Evolutionary conservation across 176 grass and related monocot species (phyloP), one percentile per base, ranked within the genome.

Genomic region (Otatea glauca): DNA sequence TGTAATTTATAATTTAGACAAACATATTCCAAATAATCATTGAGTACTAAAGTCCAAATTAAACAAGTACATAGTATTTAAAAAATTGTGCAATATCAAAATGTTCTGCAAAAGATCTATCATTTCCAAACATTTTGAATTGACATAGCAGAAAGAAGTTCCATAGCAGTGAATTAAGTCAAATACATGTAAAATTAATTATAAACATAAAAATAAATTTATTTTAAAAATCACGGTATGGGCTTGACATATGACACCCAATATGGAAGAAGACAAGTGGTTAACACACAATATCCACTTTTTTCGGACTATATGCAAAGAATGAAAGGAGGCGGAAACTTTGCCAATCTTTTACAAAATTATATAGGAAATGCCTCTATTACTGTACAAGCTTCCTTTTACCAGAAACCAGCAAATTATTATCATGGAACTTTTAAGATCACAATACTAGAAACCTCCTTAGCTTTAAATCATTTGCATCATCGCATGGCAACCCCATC

Each of bases 41-140:
- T 37, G 0, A 32, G 16, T 34, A 9, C 37, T 27, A 71, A 51
- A 54, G 45, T 16, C 13, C 16, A 78, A 72, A 51, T 83, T 50
- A 18, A 65, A 65, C 13, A 55, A 41, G 21, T 39, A 11, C 59
- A 56, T 9, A 69, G 6, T 45, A 67, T 34, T 7, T 77, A 62
- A 14, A 77, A 70, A 61, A n/a, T 54, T 54, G 4, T 42, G 43
- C 1, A 41, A 68, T 70, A 62, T 64, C 17, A 38, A 48, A 65
- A 25, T n/a, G 69, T 77, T 13, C 23, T 24, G 35, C n/a, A 64
- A 47, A 69, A 70, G 9, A 34, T 60, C 39, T 18, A 53, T 18
- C 38, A 59, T 81, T 87, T 75, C 62, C 29, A 23, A 81, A 85
- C 20, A 75, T 75, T 83, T 68, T 78, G 48, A 84, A 10, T 68